Percentiles rank a stretch among this genome's conserved stretches.
Conservation (phyloP, 768 basidiomycete species). For the Podaxis carcinomalis region DNA sequence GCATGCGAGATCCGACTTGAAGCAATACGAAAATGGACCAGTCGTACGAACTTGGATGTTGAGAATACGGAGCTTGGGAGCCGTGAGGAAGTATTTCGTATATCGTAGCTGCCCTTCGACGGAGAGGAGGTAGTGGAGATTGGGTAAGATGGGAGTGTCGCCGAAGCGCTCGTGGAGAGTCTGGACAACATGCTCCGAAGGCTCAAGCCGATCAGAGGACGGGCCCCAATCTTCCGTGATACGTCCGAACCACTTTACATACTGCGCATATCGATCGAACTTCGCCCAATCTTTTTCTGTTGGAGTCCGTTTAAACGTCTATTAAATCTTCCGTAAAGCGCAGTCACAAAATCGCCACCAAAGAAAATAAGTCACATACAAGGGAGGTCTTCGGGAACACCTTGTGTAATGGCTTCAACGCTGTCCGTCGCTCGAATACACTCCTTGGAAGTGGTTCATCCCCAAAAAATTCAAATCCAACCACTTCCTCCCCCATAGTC, state of each 20-base stretch:
- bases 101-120: neutral
- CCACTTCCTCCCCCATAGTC: neutral
- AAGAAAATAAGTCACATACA: neutral
- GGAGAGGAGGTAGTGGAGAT: neutral
- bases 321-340: neutral
- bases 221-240: constrained; percentile 1
- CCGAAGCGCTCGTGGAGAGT: neutral
- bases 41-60: neutral
- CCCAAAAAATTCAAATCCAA: neutral
- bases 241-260: neutral
- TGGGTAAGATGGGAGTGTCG: neutral
- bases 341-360: too few relatives aligned
- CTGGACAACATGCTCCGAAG: neutral
- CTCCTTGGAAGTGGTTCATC: neutral
- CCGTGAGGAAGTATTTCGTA: neutral
- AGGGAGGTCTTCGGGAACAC: neutral
- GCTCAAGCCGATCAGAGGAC: neutral
- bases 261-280: neutral
- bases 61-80: neutral
- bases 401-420: neutral
- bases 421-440: neutral
- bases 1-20: neutral
- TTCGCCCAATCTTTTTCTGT: neutral
- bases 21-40: neutral
- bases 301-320: neutral